Base-by-base conservation (phyloP, 1,284 basidiomycete species). In the Trametes polyzona region DNA sequence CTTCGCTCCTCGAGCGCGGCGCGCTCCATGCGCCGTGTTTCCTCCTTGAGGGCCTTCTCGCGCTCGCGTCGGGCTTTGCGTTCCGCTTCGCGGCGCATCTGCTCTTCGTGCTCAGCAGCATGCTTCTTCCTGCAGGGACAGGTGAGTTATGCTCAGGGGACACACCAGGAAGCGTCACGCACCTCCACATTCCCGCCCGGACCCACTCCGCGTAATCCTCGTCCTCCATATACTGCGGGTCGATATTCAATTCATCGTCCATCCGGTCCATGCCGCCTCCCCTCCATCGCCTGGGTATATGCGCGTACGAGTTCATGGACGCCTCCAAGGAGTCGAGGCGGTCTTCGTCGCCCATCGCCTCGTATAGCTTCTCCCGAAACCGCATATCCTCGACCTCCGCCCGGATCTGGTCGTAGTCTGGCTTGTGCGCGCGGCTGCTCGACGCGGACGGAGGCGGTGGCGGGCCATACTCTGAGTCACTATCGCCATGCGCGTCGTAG, bases 121-220 rank as follows among this genome's bases (percentile, higher is more conserved):
- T 90, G 86, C 10, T 83, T 84, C 73, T 81, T 86, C 70, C 87
- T 90, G 61, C 24, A 49, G 32, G 37, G 29, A 33, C 27, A 42
- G 49, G 21, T 33, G 17, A 47, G 32, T 12, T 48, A 47, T 39
- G 17, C 2, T 6, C 1, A n/a, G 11, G 11, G 26, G 27, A 16
- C 1, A 26, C 17, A 43, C 14, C 17, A 1, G 3, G 16, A n/a
- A 33, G 19, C 43, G 19, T 5, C 4, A n/a, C 84, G 44, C 63
- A 86, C 86, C 83, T 82, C 78, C 90, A 92, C 87, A 93, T 93
- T 29, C 89, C 90, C 39, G 79, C 73, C 57, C 92, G 74, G 32
- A 93, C 73, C 84, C 88, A 93, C 66, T 93, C 91, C 2, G 86
- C 83, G 63, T 93, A 93, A 62, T 91, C 86, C 59, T 93, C 89